phyloP scores from a whole-genome alignment of 345 rosid genomes.

The Sapria himalayana region DNA sequence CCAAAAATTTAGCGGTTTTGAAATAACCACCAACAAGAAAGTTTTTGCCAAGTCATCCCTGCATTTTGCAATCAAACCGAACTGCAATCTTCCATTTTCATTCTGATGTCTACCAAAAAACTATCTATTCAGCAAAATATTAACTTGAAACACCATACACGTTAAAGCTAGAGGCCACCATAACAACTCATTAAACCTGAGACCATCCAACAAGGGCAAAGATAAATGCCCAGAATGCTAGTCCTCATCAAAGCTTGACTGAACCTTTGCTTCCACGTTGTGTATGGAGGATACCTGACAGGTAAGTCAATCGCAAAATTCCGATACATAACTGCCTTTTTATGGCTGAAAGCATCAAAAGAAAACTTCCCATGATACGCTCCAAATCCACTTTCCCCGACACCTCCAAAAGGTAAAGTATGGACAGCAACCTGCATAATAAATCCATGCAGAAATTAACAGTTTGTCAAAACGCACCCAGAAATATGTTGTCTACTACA shows the following conservation, averaged over 20 bases:
- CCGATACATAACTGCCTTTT: slow-evolving; percentile 50
- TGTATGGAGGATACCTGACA: slow-evolving; percentile 69
- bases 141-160: too few relatives aligned
- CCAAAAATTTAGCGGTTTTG: too few relatives aligned
- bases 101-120: too few relatives aligned
- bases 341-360: slow-evolving; percentile 77
- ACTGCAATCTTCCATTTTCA: too few relatives aligned
- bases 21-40: too few relatives aligned
- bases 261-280: slow-evolving; percentile 25
- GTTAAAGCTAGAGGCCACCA: slow-evolving; percentile 6
- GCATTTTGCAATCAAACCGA: too few relatives aligned
- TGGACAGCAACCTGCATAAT: slow-evolving; percentile 32
- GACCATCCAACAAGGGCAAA: slow-evolving; percentile 33
- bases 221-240: slow-evolving; percentile 23
- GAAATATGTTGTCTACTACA: too few relatives aligned
- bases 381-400: slow-evolving; percentile 83
- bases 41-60: too few relatives aligned
- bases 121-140: too few relatives aligned
- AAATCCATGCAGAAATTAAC: background rate
- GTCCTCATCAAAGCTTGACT: slow-evolving; percentile 32
- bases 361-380: slow-evolving; percentile 76
- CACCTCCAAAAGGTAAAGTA: slow-evolving; percentile 70
- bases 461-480: too few relatives aligned
- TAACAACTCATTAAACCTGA: slow-evolving; percentile 15
- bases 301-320: slow-evolving; percentile 38